Evolutionary conservation across 164 flowering plant genomes (phyloP).

Genomic region (Macadamia integrifolia): DNA sequence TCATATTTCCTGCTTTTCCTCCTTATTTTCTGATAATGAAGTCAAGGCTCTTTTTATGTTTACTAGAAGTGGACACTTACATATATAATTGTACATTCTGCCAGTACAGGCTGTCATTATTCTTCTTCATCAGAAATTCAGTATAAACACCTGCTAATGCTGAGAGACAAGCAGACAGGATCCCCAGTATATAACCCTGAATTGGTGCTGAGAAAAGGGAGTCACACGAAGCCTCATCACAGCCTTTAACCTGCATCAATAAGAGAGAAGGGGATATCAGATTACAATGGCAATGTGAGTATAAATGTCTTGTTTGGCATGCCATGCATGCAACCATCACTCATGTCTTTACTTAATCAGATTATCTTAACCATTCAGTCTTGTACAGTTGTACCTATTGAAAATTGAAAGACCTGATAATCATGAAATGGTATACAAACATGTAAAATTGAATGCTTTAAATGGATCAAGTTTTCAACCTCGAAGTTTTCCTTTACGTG

Average conservation of each 20-base stretch:
- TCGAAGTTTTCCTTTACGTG: no score
- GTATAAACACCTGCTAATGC: constrained; percentile 97
- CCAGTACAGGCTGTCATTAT: constrained; percentile 92
- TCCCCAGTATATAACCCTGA: constrained; percentile 83
- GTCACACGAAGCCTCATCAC: constrained; percentile 88
- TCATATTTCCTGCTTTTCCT: no score
- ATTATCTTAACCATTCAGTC: neutral
- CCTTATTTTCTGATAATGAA: no score
- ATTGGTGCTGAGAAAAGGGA: constrained; percentile 89
- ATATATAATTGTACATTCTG: constrained; percentile 80
- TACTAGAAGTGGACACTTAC: neutral
- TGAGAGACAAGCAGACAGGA: constrained; percentile 91
- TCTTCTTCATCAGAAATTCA: constrained; percentile 98
- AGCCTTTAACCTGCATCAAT: constrained; percentile 72
- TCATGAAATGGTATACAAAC: neutral
- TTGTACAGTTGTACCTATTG: no score
- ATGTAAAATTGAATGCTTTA: no score
- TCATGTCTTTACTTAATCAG: neutral
- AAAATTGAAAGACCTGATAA: neutral
- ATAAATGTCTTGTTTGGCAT: neutral
- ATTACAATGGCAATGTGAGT: neutral
- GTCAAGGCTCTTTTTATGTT: neutral
- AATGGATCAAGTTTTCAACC: no score
- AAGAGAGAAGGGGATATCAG: neutral
- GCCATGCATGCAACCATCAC: neutral